Base-by-base conservation (phyloP, 306 rosid genomes). In the Geum urbanum region DNA sequence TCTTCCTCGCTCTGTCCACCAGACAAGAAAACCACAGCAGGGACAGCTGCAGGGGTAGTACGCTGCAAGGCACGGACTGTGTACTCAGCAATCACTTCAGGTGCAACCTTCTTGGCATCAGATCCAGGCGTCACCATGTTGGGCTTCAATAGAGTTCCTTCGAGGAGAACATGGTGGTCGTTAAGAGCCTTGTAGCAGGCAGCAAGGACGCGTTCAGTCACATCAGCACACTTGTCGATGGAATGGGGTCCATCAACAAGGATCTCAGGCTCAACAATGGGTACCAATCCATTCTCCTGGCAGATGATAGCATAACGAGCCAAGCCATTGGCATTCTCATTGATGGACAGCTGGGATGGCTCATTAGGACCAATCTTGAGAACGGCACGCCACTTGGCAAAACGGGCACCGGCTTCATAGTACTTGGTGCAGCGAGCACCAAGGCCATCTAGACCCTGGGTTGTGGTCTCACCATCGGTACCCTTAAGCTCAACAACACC, bases 1-100 rank as follows among this genome's bases (percentile, higher is more conserved):
- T 91, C 91, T 76, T 91, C 96, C 81, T 91, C 97, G 32, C 97
- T 88, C 78, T 91, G 97, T n/a, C 97, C 97, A 1, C 97, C 96
- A 7, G 97, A 88, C 69, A 91, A 78, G 84, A 91, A 91, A 41
- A 88, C 91, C 0, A 88, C 80, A 5, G 92, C 97, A 0, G 97
- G 97, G 56, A 91, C 96, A 0, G 92, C 92, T 0, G 96, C 69
- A 0, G 97, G 97, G 18, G 89, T 86, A 0, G 97, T 91, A 27
- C 96, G 71, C 77, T 61, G 79, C 76, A 91, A 71, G 5, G 97
- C 86, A 51, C 89, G 76, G 40, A 91, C 88, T 0, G 97, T 91
- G 77, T 80, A 56, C 77, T 91, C 85, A 8, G 92, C 97, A 6
- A 91, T 77, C 19, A 88, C 91, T 75, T 86, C 86, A 2, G 89